Conservation (phyloP, 2,329 filamentous ascomycete species). For the Capronia coronata region DNA sequence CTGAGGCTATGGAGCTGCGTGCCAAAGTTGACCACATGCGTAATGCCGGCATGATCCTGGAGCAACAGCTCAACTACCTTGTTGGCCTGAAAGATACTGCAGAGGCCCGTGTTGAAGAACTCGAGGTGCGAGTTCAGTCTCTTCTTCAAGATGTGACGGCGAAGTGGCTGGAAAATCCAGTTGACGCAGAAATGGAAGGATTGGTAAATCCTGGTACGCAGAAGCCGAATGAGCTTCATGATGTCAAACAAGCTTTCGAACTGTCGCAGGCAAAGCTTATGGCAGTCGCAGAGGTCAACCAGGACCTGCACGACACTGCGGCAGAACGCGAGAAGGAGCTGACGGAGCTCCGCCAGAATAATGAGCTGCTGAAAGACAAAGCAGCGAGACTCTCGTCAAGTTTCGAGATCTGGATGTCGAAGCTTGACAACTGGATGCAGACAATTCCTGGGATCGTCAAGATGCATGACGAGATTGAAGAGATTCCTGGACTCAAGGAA, state of each 20-base stretch:
- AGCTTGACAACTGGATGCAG: conserved; percentile 8
- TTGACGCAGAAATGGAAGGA: background rate
- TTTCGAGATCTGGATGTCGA: background rate
- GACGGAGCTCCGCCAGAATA: background rate
- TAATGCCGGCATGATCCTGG: background rate
- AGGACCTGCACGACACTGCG: background rate
- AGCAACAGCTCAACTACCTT: conserved; percentile 3
- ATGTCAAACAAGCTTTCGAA: conserved; percentile 8
- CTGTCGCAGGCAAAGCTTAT: conserved; percentile 4
- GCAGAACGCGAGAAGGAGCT: background rate
- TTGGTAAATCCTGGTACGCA: background rate
- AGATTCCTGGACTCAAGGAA: background rate
- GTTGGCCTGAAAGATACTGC: conserved; percentile 1
- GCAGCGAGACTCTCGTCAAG: background rate
- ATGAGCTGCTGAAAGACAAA: conserved; percentile 1
- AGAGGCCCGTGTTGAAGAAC: background rate
- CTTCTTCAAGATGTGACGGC: background rate
- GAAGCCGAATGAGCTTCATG: conserved; percentile 10
- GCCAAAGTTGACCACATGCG: background rate
- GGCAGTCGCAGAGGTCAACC: background rate
- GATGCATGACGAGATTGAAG: background rate
- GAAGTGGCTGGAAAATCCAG: conserved; percentile 7
- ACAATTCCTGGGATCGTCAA: background rate
- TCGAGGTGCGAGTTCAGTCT: background rate
- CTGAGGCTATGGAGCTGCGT: background rate